A percentile compares a stretch with the other conserved stretches of the same genome.
Evolutionary conservation across 177 flowering plant species (phyloP).

Genomic region (Vitis hybrid): DNA sequence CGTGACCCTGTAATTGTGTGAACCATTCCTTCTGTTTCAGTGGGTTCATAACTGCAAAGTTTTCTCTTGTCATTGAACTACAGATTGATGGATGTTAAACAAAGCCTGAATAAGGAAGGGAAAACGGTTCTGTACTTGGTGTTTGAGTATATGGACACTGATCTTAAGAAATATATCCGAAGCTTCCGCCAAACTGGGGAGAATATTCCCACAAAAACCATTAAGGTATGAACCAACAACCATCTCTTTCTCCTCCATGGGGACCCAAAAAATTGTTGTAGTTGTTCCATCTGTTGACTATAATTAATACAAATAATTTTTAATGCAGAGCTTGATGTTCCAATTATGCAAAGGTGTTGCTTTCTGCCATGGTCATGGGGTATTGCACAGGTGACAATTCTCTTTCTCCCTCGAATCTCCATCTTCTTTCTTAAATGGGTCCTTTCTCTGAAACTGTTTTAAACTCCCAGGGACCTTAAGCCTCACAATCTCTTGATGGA

Average conservation of each 20-base stretch:
- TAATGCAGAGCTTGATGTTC: slow-evolving; percentile 75
- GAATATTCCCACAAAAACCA: slow-evolving; percentile 40
- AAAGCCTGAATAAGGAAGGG: slow-evolving; percentile 88
- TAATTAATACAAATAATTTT: neutral
- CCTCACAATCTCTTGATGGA: slow-evolving; percentile 95
- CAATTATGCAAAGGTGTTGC: slow-evolving; percentile 97
- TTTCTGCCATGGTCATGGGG: slow-evolving; percentile 90
- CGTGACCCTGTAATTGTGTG: too few species aligned
- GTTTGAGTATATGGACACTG: slow-evolving; percentile 95
- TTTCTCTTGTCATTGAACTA: neutral
- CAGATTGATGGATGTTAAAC: slow-evolving; percentile 86
- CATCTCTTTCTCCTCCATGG: neutral
- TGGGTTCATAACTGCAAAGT: neutral
- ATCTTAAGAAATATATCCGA: slow-evolving; percentile 85
- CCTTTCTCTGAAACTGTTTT: neutral
- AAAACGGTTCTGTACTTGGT: slow-evolving; percentile 89
- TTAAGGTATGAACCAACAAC: slow-evolving; percentile 44
- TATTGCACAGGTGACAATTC: slow-evolving; percentile 64
- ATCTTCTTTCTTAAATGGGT: neutral
- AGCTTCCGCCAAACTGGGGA: slow-evolving; percentile 59
- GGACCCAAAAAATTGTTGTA: too few species aligned
- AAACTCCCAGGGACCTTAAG: slow-evolving; percentile 72
- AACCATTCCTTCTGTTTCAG: neutral
- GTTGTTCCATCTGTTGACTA: neutral
- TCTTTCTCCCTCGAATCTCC: neutral